A percentile compares a stretch with the other conserved stretches of the same genome.
phyloP scores from a whole-genome alignment of 2,329 filamentous ascomycete genomes.

The Ophiocordyceps camponoti-floridani region DNA sequence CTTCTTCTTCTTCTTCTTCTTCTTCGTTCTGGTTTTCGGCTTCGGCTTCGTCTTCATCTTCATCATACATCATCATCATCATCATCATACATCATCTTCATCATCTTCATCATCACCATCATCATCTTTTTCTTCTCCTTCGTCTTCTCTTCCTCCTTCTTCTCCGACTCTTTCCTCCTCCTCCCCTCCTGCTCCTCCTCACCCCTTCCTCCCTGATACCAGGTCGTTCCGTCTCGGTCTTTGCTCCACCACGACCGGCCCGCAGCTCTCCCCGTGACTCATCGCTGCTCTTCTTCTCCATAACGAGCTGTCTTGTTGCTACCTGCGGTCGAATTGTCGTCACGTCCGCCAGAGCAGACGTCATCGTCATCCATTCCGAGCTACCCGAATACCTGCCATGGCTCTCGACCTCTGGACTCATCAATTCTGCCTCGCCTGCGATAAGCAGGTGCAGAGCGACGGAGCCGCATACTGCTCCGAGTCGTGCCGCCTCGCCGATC shows the following conservation, averaged over 20 bases:
- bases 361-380: neutral
- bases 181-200: neutral
- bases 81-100: neutral
- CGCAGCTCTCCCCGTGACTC: neutral
- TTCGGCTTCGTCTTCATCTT: no score
- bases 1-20: neutral
- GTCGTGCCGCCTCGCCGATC: conserved; percentile 72
- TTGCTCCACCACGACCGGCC: neutral
- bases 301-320: neutral
- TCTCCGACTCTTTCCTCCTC: neutral
- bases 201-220: neutral
- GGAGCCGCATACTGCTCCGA: conserved; percentile 82
- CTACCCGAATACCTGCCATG: conserved; percentile 19
- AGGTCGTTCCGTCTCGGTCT: neutral
- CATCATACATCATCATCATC: no score
- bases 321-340: neutral
- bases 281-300: neutral
- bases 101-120: neutral
- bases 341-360: neutral
- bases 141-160: neutral
- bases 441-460: conserved; percentile 57
- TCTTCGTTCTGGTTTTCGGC: neutral
- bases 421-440: conserved; percentile 87
- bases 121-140: neutral
- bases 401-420: conserved; percentile 57